These are phyloP conservation scores for Fusarium equiseti DNA, from an alignment of 2,329 filamentous ascomycete species.

Conservation along the genomic window DNA sequence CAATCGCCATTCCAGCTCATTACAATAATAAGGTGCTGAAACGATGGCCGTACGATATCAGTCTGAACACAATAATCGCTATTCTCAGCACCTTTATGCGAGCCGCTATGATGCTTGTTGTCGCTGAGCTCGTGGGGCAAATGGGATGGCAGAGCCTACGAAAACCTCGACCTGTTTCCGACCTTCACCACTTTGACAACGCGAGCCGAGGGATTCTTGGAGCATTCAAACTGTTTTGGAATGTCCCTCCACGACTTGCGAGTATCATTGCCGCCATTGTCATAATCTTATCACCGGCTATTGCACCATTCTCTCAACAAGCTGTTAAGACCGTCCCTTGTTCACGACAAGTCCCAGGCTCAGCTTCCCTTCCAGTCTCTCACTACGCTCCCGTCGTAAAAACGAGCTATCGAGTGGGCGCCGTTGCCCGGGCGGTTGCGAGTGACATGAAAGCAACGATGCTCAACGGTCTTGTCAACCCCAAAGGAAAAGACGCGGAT, in stretches of 20 bases:
- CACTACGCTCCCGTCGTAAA: not conserved
- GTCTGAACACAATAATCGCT: slow-evolving; percentile 8
- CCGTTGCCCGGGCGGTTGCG: rapidly evolving
- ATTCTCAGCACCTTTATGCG: slow-evolving; percentile 20
- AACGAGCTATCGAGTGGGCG: rapidly evolving
- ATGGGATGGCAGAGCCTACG: slow-evolving; percentile 12
- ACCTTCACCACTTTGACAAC: slow-evolving; percentile 11
- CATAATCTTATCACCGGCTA: slow-evolving; percentile 5
- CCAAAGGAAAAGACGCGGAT: not conserved
- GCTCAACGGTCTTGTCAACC: slow-evolving; percentile 13
- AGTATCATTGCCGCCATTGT: slow-evolving; percentile 2
- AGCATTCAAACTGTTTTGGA: not conserved
- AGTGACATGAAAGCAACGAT: slow-evolving; percentile 1
- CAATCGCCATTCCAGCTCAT: not conserved
- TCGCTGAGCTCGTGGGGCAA: slow-evolving; percentile 2
- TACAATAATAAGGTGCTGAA: slow-evolving; percentile 4
- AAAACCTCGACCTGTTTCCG: not conserved
- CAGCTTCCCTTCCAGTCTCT: not conserved
- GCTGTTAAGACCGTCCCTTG: slow-evolving; percentile 5
- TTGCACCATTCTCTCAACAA: slow-evolving; percentile 14
- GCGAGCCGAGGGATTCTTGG: slow-evolving; percentile 9
- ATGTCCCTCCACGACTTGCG: not conserved
- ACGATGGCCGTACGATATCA: slow-evolving; percentile 20
- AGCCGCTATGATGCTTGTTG: slow-evolving; percentile 7
- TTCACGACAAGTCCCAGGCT: not conserved